Percentiles rank a stretch among this genome's conserved stretches.
Conservation (phyloP, 148 eudicot species). For the Arctostaphylos glauca region DNA sequence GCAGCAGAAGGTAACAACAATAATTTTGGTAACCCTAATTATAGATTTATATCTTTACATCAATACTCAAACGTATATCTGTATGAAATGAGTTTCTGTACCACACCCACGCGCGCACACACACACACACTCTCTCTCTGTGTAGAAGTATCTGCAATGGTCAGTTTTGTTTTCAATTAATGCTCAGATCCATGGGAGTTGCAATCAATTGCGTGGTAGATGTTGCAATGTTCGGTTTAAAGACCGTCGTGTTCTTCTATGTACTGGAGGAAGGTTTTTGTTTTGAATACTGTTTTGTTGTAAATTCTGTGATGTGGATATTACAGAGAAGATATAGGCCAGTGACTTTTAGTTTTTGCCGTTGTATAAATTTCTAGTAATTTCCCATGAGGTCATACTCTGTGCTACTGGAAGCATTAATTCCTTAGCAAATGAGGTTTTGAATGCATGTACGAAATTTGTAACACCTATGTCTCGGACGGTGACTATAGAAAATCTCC, state of each 20-base stretch:
- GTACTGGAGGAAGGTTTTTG: background rate
- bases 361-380: background rate
- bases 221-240: background rate
- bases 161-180: background rate
- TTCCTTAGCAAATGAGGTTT: no score
- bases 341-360: background rate
- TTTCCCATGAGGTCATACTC: background rate
- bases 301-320: background rate
- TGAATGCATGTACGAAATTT: no score
- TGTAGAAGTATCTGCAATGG: background rate
- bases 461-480: no score
- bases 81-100: no score
- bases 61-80: background rate
- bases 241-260: background rate
- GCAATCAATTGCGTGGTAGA: conserved; percentile 6
- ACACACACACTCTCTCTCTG: no score
- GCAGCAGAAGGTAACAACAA: background rate
- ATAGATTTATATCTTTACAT: background rate
- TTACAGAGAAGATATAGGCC: background rate
- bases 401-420: no score
- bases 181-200: conserved; percentile 17
- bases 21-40: conserved; percentile 12
- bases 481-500: no score
- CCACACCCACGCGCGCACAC: no score
- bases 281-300: background rate